Base-by-base conservation (phyloP, 352 stramenopile species). In the Peronospora tabacina region DNA sequence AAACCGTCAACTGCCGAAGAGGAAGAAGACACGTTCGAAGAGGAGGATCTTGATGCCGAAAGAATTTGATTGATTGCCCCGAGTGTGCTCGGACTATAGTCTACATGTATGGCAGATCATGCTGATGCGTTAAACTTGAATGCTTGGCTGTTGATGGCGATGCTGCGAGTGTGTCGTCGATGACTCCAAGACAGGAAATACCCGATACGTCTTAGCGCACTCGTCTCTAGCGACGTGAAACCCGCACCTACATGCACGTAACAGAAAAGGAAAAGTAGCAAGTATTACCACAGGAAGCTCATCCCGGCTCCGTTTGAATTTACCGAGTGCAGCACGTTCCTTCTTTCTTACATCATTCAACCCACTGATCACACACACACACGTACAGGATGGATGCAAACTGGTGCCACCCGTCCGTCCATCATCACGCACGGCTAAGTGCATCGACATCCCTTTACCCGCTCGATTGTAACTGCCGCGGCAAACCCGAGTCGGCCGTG, bases 371-470 rank as follows among this genome's bases (percentile, higher is more conserved):
- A 22, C 48, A 13, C 30, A 29, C 42, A 58, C 42, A 9, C 10
- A 38, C 33, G 42, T 49, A 29, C 29, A 52, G n/a, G n/a, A n/a
- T n/a, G 42, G 42, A 62, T 53, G 43, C 36, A 63, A 42, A 43
- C 24, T 35, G 13, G 16, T 46, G 46, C 20, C n/a, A n/a, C n/a
- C n/a, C n/a, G n/a, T n/a, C n/a, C n/a, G n/a, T n/a, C n/a, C n/a
- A n/a, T n/a, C n/a, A n/a, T 71, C 53, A 68, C 20, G 63, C 58
- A 39, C 29, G 57, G 24, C 44, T 64, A 28, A 55, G 32, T 42
- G 58, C 62, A 20, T 61, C 55, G 16, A 69, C 61, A 30, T 49
- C 51, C 4, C 52, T 49, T 12, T 82, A 72, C 33, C 70, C 58
- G 16, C 50, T 52, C 7, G 66, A 37, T 3, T 66, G 45, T 22